Evolutionary conservation across 78 protist species (phyloP).

Genomic region (Salpingoeca rosetta): DNA sequence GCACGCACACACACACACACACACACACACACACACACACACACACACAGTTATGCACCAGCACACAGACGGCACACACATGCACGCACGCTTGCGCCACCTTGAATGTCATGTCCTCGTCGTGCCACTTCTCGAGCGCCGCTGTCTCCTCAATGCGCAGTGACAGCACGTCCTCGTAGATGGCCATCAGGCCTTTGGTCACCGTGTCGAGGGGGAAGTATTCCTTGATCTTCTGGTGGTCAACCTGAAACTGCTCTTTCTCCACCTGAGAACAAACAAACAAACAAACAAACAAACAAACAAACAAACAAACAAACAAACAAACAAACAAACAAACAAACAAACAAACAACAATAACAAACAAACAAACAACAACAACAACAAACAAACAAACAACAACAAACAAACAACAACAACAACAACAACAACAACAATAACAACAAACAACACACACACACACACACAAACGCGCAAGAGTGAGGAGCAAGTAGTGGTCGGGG

Average conservation of each 20-base stretch:
- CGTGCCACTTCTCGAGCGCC: neutral
- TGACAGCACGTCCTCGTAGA: slow-evolving; percentile 33
- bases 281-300: neutral
- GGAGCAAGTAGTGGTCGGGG: too few relatives aligned
- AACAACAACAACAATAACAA: too few relatives aligned
- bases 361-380: too few relatives aligned
- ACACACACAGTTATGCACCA: neutral
- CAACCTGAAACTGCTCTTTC: slow-evolving; percentile 15
- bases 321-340: neutral
- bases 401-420: too few relatives aligned
- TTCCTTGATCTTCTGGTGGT: slow-evolving; percentile 19
- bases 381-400: too few relatives aligned
- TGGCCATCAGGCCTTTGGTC: slow-evolving; percentile 28
- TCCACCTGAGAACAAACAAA: too few relatives aligned
- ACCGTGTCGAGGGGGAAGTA: slow-evolving; percentile 44
- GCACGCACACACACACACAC: too few relatives aligned
- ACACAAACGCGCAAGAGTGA: too few relatives aligned
- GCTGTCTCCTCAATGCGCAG: neutral
- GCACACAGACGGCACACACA: too few relatives aligned
- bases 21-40: slow-evolving; percentile 4
- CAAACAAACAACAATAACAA: neutral
- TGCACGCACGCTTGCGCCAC: too few relatives aligned
- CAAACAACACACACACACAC: too few relatives aligned
- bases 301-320: neutral
- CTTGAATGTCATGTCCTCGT: slow-evolving; percentile 5